Evolutionary conservation across 345 rosid genomes (phyloP), one percentile per base, ranked within the genome.

Genomic region (Heritiera fomes): DNA sequence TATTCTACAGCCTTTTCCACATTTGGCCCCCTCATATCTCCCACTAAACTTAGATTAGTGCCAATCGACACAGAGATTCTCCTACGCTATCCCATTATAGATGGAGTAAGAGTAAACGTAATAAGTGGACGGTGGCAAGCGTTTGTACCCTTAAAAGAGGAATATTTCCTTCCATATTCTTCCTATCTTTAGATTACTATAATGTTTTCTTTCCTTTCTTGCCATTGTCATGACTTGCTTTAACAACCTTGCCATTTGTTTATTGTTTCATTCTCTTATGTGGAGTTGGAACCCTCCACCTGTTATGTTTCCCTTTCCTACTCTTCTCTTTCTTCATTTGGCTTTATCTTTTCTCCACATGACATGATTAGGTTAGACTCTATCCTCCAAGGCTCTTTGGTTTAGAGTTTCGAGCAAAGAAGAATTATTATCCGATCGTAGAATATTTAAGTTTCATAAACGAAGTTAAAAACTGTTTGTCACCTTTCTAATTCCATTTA

Each of bases 81-180:
- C 74, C 14, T 20, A 40, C 43, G 17, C 28, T 12, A 34, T 34
- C 28, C 50, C 46, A 55, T 74, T 45, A 58, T 46, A 17, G 32
- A 40, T 55, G 58, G 77, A 69, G 67, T 59, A 55, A 73, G 45
- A 72, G 47, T 72, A 32, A 72, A 72, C 34, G 8, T 12, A 23
- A 17, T 17, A 64, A 65, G 8, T 83, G 86, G 85, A 81, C 77
- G 83, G 85, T 75, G 78, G 75, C 71, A 77, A 77, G 60, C 53
- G 13, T 41, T 62, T 79, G 68, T 75, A 59, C 56, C 55, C 80
- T 59, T 47, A 49, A n/a, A 46, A 10, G 2, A 34, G 28, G 7
- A 59, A 47, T 43, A 38, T 62, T 64, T 74, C 41, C 7, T 53
- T 43, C 63, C 23, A 60, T 70, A 77, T 82, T 70, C 75, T 69